Base-by-base conservation (phyloP, 2,329 filamentous ascomycete species). In the Leptosphaerulina australis region DNA sequence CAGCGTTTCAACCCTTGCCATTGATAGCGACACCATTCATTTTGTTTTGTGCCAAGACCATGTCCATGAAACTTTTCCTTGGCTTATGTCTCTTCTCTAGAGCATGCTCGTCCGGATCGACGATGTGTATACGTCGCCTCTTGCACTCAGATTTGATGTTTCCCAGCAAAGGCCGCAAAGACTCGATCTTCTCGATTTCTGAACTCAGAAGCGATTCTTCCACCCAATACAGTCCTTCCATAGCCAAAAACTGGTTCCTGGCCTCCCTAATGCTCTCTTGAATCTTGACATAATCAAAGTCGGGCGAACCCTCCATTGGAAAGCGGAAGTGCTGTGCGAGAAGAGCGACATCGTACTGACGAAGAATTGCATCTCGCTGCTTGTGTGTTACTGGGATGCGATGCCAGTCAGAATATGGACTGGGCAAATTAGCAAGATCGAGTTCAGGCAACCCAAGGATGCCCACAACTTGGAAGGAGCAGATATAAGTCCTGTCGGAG, bases 371-470 rank as follows among this genome's bases (percentile, higher is more conserved):
- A 25, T 74, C 63, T 28, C 70, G 66, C 20, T 74, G 72, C 40
- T 66, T 58, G 15, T 48, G 48, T 6, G 63, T 71, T 14, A 74
- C 71, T 2, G 62, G 57, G 26, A 69, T 68, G 30, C 67, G 71
- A 10, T 68, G 54, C 73, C 72, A 75, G n/a, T 69, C 58, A 8
- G 52, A 66, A 35, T 71, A 71, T 1, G 70, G 70, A 10, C 60
- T 44, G 8, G 61, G 55, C n/a, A 72, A 62, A 14, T 59, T 57
- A 15, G 66, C 60, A 9, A 74, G 61, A 41, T 75, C 72, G 7
- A 73, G 70, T 41, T 74, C 71, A 5, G 70, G 64, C 5, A 75
- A 63, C 8, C 72, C 72, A 7, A 75, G 72, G 31, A 75, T 71
- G 31, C 73, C 73, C 1, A 70, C 71, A 6, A 66, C 60, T 50